A percentile compares a stretch with the other conserved stretches of the same genome.
Conservation (phyloP, 495 filamentous ascomycete genomes). For the Talaromyces wortmannii region DNA sequence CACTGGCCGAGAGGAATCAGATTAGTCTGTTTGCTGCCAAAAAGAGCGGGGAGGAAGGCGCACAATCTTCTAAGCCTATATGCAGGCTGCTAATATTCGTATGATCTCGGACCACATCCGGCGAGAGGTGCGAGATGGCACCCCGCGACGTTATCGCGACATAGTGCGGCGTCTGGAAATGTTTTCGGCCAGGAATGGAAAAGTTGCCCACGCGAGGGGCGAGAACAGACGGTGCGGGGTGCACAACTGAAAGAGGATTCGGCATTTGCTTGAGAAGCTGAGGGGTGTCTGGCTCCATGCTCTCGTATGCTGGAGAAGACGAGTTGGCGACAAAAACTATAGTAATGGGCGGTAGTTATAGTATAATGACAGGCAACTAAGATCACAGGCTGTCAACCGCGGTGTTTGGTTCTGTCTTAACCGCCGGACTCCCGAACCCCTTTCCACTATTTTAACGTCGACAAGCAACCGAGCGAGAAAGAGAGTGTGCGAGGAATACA, state of each 20-base stretch:
- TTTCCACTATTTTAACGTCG: not conserved
- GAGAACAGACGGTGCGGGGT: slow-evolving; percentile 17
- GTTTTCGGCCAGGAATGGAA: slow-evolving; percentile 46
- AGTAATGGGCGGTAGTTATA: not conserved
- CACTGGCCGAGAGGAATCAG: slow-evolving; percentile 5
- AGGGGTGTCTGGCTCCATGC: not conserved
- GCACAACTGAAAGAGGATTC: not conserved
- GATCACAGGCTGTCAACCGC: too few species aligned
- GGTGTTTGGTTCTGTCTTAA: not conserved
- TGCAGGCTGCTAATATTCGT: slow-evolving; percentile 63
- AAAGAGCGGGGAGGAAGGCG: slow-evolving; percentile 21
- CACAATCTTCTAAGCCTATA: slow-evolving; percentile 90
- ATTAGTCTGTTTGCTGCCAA: not conserved
- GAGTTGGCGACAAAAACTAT: not conserved
- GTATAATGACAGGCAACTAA: too few species aligned
- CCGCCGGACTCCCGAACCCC: not conserved
- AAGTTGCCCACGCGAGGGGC: slow-evolving; percentile 57
- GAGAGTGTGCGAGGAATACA: not conserved
- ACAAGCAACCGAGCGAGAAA: not conserved
- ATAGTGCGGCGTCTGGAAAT: slow-evolving; percentile 75
- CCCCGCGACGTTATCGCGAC: slow-evolving; percentile 76
- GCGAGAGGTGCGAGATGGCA: slow-evolving; percentile 76
- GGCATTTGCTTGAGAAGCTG: slow-evolving; percentile 1
- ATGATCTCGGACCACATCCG: slow-evolving; percentile 67
- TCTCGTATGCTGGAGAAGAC: not conserved